Evolutionary conservation across 257 asterid genomes (phyloP), one percentile per base, ranked within the genome.

Genomic region (Jacaranda mimosifolia): DNA sequence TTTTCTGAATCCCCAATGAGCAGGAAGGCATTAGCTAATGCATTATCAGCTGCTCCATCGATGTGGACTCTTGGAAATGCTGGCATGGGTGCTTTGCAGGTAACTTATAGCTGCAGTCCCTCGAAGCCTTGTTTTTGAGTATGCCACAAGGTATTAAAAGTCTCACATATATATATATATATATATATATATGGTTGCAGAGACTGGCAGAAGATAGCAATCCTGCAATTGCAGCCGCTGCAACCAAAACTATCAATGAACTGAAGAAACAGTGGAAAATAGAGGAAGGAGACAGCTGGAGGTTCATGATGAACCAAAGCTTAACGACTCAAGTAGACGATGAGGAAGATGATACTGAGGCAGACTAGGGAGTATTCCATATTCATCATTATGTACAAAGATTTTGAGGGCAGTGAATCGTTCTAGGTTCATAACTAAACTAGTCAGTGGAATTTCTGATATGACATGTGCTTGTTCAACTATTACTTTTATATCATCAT

Each of bases 1-100:
- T 52, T 9, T 57, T 18, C 6, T 40, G 38, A 38, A 75, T 79
- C 81, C 46, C 66, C 49, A 26, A 49, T 18, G 83, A 76, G 56
- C 89, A 92, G 99, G 91, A 91, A 87, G 87, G 99, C 98, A 58
- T 85, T 94, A 67, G 98, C 99, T 48, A 94, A 92, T 74, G 98
- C 98, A 32, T 86, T 94, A 82, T 91, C 99, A 49, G 87, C 90
- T 38, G 99, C 99, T 32, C 97, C 99, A 26, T 94, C 99, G 32
- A 89, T 94, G 92, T 94, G 99, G 99, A 94, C 96, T 68, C 90
- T 94, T 13, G 99, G 99, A 76, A 94, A 94, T 68, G 99, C 98
- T 7, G 99, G 99, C 90, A 94, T 94, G 98, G 98, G 99, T 76
- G 99, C 97, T 18, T 87, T 94, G 78, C 97, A 91, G 98, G 98